Percentiles rank a stretch among this genome's conserved stretches.
Evolutionary conservation across 2,329 filamentous ascomycete genomes (phyloP).

Genomic region (Fusarium illudens): DNA sequence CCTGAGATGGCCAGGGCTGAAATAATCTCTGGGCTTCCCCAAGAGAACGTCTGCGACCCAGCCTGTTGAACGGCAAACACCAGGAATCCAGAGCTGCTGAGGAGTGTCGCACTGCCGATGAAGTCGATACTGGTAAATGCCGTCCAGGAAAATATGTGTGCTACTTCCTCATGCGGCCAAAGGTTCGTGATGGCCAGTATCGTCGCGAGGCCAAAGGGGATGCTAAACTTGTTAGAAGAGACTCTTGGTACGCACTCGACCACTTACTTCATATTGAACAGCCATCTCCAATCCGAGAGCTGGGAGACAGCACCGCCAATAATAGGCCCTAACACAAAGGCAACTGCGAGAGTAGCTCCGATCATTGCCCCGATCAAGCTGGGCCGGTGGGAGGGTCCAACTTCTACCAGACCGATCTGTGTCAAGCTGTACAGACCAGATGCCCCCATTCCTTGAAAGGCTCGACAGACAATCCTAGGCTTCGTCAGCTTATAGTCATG

Average conservation of each 20-base stretch:
- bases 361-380: conserved; percentile 64
- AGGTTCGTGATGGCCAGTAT: conserved; percentile 58
- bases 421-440: conserved; percentile 69
- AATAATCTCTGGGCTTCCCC: conserved; percentile 62
- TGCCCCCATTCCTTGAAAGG: conserved; percentile 68
- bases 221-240: conserved; percentile 46
- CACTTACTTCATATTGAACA: conserved; percentile 69
- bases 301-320: conserved; percentile 65
- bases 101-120: conserved; percentile 59
- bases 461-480: conserved; percentile 64
- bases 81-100: conserved; percentile 61
- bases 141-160: conserved; percentile 50
- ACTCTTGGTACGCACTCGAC: background rate
- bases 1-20: conserved; percentile 57
- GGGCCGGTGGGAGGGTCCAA: conserved; percentile 62
- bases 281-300: conserved; percentile 64
- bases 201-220: conserved; percentile 58
- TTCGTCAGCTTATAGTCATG: conserved; percentile 28
- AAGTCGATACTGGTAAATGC: conserved; percentile 61
- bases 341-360: conserved; percentile 63
- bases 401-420: conserved; percentile 65
- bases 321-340: conserved; percentile 67
- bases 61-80: conserved; percentile 67
- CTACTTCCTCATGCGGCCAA: conserved; percentile 53
- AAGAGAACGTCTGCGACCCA: conserved; percentile 60